Base-by-base conservation (phyloP, 176 grass and related monocot species). In the Hyparrhenia diplandra region DNA sequence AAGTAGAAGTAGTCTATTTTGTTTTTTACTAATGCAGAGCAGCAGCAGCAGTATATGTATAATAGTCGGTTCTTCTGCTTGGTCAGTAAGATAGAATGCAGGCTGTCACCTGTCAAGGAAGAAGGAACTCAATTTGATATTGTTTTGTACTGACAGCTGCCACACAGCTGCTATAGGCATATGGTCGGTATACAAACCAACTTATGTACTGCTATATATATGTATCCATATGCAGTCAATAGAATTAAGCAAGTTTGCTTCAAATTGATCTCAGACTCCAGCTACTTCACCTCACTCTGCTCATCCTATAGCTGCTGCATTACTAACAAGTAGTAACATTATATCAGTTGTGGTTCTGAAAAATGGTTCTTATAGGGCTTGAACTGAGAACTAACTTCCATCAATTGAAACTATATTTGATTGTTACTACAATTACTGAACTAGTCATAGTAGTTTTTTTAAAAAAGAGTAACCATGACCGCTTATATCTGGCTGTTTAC, bases 381-480 rank as follows among this genome's bases (percentile, higher is more conserved):
- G 54, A 57, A 57, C 54, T 23, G 54, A 23, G 21, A 55, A 55
- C 52, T 55, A 55, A 54, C 67, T 66, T 63, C 62, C 81, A 82
- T 62, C 69, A 39, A 60, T 34, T 18, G 43, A 40, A 69, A 70
- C 49, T 54, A 85, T 25, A 9, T 78, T 78, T 31, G 35, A 68
- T 76, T 76, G 39, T 58, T 75, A n/a, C 31, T 69, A 29, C 42
- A 67, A 52, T 23, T 49, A 24, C 13, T 51, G 58, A 64, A 74
- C 32, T 74, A 13, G 25, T 8, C 18, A 68, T 58, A 76, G 72
- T 58, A 76, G 62, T 83, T 68, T 68, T 43, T 11, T n/a, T n/a
- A 43, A 66, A 60, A 67, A 75, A 75, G 51, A 75, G 36, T 25
- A 25, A 10, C 42, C 30, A 75, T 43, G 35, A 76, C 75, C 5